phyloP scores from a whole-genome alignment of 192 early-diverging fungal genomes.

The Backusella macrospora region DNA sequence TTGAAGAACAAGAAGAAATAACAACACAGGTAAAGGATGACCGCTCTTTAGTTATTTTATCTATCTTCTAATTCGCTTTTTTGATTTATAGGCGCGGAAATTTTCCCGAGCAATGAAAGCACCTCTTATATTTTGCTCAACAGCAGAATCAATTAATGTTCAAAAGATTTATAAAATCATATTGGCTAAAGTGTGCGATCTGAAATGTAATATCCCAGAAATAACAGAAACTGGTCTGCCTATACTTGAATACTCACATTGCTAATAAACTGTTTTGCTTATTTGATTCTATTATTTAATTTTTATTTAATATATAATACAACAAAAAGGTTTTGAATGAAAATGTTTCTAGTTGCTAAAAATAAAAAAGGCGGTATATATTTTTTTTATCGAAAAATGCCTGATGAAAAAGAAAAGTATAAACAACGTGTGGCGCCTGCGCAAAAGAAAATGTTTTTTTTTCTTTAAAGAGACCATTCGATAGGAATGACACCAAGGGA shows the following conservation, averaged over 20 bases:
- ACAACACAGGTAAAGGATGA: conserved; percentile 72
- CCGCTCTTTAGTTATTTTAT: neutral
- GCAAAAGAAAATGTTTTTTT: neutral
- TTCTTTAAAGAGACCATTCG: conserved; percentile 25
- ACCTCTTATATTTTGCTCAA: conserved; percentile 93
- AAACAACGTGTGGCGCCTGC: no score
- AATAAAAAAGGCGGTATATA: neutral
- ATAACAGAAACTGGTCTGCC: conserved; percentile 91
- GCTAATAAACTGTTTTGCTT: conserved; percentile 18
- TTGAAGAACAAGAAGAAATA: conserved; percentile 92
- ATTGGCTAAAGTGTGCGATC: conserved; percentile 89
- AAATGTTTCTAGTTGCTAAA: no score
- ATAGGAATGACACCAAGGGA: conserved; percentile 24
- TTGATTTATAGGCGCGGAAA: conserved; percentile 64
- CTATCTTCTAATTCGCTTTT: neutral
- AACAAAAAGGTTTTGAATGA: neutral
- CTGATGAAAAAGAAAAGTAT: no score
- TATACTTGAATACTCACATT: conserved; percentile 79
- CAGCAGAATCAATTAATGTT: conserved; percentile 92
- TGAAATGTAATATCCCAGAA: conserved; percentile 91
- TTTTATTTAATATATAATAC: neutral
- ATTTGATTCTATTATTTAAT: neutral
- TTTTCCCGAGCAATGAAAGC: conserved; percentile 95
- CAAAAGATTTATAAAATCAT: conserved; percentile 99
- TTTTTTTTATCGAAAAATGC: neutral